These are phyloP conservation scores for Malus hybrid DNA, from an alignment of 331 rosid genomes.

Conservation along the genomic window DNA sequence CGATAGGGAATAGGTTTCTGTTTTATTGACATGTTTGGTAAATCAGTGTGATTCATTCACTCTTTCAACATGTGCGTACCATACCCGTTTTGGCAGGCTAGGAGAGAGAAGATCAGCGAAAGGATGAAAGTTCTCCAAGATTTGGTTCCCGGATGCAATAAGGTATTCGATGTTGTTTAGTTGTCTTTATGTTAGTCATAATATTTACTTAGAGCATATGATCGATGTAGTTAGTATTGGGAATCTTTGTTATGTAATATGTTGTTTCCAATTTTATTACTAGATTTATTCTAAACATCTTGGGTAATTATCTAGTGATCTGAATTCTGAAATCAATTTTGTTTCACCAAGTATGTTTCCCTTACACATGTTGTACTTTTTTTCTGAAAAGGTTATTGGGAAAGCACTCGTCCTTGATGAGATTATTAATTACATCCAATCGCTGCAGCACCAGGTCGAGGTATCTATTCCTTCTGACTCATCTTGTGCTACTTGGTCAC, in stretches of 20 bases:
- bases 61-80: neutral
- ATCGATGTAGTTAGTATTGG: neutral
- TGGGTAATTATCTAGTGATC: neutral
- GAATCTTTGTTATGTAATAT: neutral
- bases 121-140: conserved; percentile 85
- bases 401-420: conserved; percentile 90
- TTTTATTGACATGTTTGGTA: neutral
- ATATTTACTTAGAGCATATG: neutral
- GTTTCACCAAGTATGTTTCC: conserved; percentile 4
- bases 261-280: neutral
- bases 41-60: neutral
- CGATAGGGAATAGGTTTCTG: neutral
- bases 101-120: conserved; percentile 93
- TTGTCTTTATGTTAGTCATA: neutral
- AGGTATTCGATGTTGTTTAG: conserved; percentile 34
- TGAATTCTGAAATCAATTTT: neutral
- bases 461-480: conserved; percentile 25
- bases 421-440: conserved; percentile 87
- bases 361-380: neutral
- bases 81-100: conserved; percentile 51
- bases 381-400: conserved; percentile 64
- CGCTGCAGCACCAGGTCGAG: conserved; percentile 89
- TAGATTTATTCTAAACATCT: neutral
- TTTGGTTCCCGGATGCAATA: conserved; percentile 91
- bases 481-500: neutral